Evolutionary conservation across 2,329 filamentous ascomycete genomes (phyloP), one percentile per base, ranked within the genome.

Genomic region (Penicillium sp.): DNA sequence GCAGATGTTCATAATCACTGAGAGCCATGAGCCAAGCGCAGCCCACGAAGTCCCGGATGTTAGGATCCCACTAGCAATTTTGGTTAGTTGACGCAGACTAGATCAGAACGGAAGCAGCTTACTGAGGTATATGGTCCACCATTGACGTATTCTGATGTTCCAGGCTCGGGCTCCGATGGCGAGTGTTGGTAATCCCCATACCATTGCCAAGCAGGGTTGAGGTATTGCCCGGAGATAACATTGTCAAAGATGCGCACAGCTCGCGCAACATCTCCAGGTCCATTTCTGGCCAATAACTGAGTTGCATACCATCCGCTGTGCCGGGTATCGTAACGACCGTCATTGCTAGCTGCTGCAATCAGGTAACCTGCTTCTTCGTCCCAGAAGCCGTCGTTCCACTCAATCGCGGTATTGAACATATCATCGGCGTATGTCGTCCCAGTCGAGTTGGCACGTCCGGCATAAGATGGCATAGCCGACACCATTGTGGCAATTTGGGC

Each of bases 1-100:
- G 67, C 1, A 86, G 73, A 55, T 80, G 67, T 3, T 54, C 57
- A 26, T 61, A 64, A 13, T 65, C 63, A 31, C 58, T 58, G 39
- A 63, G 45, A n/a, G 61, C 61, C 11, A 64, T 53, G 9, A 65
- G 39, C 56, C 58, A 59, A 3, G 63, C 60, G 48, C 58, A 61
- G 10, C 63, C 62, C 3, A 65, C 56, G 26, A 65, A 65, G 24
- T 57, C 63, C 10, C 62, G 56, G 5, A 59, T 50, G 24, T 64
- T 65, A 13, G 63, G 63, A 48, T 65, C 63, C 62, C 62, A 65
- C 55, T 63, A 41, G 22, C 21, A 33, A 26, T n/a, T 37, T 48
- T 41, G 2, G 14, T 49, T 27, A 52, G 35, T 45, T 35, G 22
- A 29, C 26, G 8, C 2, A 5, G 1, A 33, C 26, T 6, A 5